A percentile compares a stretch with the other conserved stretches of the same genome.
Conservation (phyloP, 2,329 filamentous ascomycete genomes). For the Calonectria pauciramosa region DNA sequence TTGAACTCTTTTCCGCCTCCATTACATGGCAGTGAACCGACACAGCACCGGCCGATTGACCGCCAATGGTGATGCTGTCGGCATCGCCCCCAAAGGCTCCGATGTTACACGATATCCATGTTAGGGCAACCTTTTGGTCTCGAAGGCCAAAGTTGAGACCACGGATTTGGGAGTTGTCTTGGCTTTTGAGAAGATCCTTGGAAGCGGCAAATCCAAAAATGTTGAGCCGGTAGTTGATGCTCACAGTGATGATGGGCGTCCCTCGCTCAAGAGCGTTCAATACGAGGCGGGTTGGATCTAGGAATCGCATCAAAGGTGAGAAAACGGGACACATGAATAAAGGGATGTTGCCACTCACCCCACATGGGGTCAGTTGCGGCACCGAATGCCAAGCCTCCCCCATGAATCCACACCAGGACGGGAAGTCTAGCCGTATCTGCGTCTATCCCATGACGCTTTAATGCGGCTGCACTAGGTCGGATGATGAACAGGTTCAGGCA, state of each 20-base stretch:
- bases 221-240: background rate
- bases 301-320: background rate
- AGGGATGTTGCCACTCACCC: background rate
- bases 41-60: background rate
- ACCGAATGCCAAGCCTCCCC: constrained; percentile 13
- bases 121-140: constrained; percentile 10
- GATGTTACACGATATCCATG: constrained; percentile 12
- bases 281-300: constrained; percentile 9
- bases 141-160: constrained; percentile 15
- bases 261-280: background rate
- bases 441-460: background rate
- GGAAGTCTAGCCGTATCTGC: background rate
- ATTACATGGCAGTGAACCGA: constrained; percentile 1
- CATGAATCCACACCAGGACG: constrained; percentile 17
- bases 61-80: background rate
- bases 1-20: background rate
- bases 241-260: background rate
- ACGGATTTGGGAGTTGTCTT: background rate
- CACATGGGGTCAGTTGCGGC: constrained; percentile 7
- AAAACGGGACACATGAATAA: background rate
- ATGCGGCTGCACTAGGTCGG: background rate
- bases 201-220: constrained; percentile 13
- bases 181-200: background rate
- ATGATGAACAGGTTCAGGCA: constrained; percentile 16
- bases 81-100: constrained; percentile 10